A percentile compares a stretch with the other conserved stretches of the same genome.
Evolutionary conservation across 2,329 filamentous ascomycete genomes (phyloP).

Genomic region (Sporothrix luriei): DNA sequence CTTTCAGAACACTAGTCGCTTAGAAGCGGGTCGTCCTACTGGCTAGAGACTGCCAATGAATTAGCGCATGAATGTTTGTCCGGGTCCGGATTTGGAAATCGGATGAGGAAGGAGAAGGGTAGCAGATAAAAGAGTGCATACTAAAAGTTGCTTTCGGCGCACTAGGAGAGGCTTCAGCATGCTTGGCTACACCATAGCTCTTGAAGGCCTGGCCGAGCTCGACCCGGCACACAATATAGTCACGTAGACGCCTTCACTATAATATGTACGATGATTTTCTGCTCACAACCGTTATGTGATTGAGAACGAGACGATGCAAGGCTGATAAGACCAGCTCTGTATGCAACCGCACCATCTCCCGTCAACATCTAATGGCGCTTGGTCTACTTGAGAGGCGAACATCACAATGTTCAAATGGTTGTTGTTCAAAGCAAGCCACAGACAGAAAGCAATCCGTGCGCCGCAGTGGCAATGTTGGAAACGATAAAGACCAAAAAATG

Average conservation of each 20-base stretch:
- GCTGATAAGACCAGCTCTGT: neutral
- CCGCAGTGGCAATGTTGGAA: neutral
- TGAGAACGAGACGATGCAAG: neutral
- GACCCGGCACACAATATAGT: neutral
- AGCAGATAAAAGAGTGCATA: neutral
- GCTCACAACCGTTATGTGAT: no score
- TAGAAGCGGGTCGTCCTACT: neutral
- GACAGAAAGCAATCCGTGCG: neutral
- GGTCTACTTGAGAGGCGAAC: neutral
- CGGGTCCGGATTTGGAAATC: constrained; percentile 4
- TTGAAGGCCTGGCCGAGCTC: neutral
- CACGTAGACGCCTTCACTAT: neutral
- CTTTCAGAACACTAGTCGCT: constrained; percentile 14
- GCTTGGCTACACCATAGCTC: neutral
- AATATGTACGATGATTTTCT: neutral
- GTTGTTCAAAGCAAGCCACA: neutral
- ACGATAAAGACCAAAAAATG: neutral
- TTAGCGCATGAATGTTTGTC: constrained; percentile 25
- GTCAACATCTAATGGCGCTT: neutral
- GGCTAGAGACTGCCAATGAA: neutral
- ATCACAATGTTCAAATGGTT: neutral
- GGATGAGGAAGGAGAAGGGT: neutral
- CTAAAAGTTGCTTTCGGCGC: neutral
- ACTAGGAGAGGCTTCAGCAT: neutral
- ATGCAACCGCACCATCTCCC: neutral